These are phyloP conservation scores for Nicotiana benthamiana DNA, from an alignment of 257 asterid genomes.

Conservation along the genomic window DNA sequence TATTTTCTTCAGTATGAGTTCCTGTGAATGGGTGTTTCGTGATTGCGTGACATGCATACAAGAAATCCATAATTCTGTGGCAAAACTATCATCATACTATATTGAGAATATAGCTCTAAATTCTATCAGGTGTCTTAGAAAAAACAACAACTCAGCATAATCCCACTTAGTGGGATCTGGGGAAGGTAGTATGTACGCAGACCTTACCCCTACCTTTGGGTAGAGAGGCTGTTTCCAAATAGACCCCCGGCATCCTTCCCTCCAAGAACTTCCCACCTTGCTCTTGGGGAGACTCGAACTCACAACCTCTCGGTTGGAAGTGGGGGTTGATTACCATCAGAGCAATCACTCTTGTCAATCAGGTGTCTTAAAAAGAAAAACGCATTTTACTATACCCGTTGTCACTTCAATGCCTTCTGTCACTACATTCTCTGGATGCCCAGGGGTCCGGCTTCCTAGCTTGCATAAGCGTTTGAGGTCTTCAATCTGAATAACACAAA, in stretches of 20 bases:
- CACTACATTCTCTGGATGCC: constrained; percentile 43
- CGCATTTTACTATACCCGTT: constrained; percentile 26
- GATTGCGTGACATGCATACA: neutral
- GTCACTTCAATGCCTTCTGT: constrained; percentile 50
- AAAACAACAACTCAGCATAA: too few relatives aligned
- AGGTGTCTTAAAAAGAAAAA: neutral
- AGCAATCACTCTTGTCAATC: too few relatives aligned
- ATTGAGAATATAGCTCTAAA: neutral
- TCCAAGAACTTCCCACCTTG: too few relatives aligned
- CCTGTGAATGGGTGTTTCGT: neutral
- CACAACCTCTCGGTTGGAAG: too few relatives aligned
- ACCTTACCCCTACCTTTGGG: too few relatives aligned
- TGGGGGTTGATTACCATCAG: too few relatives aligned
- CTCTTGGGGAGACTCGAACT: too few relatives aligned
- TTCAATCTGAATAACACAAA: constrained; percentile 23
- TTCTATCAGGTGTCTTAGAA: neutral
- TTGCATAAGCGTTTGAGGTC: constrained; percentile 36
- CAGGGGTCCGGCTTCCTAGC: constrained; percentile 42
- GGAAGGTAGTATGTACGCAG: too few relatives aligned
- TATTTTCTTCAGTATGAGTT: neutral
- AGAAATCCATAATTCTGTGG: neutral
- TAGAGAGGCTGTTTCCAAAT: too few relatives aligned
- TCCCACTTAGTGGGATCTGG: too few relatives aligned
- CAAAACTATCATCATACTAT: neutral
- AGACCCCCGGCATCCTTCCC: too few relatives aligned